phyloP scores from a whole-genome alignment of 495 filamentous ascomycete genomes.

The Lasiosphaeriaceae sp. region DNA sequence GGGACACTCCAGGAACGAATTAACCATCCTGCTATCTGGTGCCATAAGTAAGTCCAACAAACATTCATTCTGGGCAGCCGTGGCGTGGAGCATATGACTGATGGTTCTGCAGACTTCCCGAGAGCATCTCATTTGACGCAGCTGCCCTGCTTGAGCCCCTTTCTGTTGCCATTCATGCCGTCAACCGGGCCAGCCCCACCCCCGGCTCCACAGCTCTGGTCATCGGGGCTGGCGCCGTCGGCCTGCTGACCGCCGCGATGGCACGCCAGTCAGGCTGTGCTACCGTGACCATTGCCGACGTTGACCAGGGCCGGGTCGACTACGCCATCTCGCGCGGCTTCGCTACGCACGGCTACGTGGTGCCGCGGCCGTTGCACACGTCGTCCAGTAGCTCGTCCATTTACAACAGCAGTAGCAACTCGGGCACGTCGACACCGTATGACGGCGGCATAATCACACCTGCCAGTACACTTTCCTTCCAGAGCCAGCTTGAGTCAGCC shows the following conservation, averaged over 20 bases:
- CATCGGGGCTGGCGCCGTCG: constrained; percentile 83
- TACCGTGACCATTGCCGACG: constrained; percentile 73
- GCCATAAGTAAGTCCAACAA: constrained; percentile 54
- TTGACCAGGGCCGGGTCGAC: constrained; percentile 69
- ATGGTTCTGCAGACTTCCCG: constrained; percentile 55
- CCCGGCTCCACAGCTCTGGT: constrained; percentile 65
- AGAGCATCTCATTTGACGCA: constrained; percentile 63
- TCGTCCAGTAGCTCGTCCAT: constrained; percentile 39
- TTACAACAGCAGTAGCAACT: constrained; percentile 33
- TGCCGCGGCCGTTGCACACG: constrained; percentile 42
- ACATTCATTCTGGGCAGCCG: constrained; percentile 6
- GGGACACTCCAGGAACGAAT: constrained; percentile 87
- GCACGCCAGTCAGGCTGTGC: constrained; percentile 64
- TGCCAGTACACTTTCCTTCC: constrained; percentile 31
- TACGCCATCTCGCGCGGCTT: constrained; percentile 72
- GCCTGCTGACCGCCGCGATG: constrained; percentile 71
- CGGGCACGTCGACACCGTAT: constrained; percentile 38
- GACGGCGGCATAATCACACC: constrained; percentile 45
- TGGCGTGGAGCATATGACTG: constrained; percentile 1
- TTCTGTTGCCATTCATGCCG: constrained; percentile 79
- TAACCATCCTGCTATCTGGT: constrained; percentile 80
- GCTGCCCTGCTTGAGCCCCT: constrained; percentile 85
- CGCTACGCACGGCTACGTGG: constrained; percentile 64
- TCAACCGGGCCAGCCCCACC: constrained; percentile 53
- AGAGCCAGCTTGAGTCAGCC: constrained; percentile 52